Evolutionary conservation across 495 filamentous ascomycete species (phyloP), one percentile per base, ranked within the genome.

Genomic region (Cryomyces minteri): DNA sequence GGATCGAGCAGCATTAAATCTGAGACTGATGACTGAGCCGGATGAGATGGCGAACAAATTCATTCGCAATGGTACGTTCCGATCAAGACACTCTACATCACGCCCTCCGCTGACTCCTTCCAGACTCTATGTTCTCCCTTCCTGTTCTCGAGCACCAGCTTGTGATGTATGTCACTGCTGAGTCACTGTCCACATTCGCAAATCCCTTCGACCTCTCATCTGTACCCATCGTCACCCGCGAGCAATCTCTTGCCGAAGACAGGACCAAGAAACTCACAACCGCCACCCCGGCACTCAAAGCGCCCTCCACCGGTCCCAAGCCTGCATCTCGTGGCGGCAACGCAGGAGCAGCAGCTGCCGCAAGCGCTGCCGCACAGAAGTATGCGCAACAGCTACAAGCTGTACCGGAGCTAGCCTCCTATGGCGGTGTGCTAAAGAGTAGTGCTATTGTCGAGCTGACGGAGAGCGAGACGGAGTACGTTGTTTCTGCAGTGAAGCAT

Each of bases 211-310:
- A 96, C 58, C 74, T 96, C 50, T 77, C 79, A 53, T 77, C 79
- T 45, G 79, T 98, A 45, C 90, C 90, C n/a, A 73, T 94, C 45
- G 90, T 98, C 56, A 88, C 86, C 40, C 80, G 88, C 41, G 90
- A 95, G 61, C 86, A 98, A 68, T 86, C 88, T 36, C 76, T 94
- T 56, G 92, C 92, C n/a, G 88, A 94, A 62, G 90, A 96, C 62
- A 74, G 85, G 50, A 94, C 84, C 31, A 88, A 93, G 73, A 95
- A 96, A 65, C 80, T 94, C 54, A 92, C 84, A 4, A 79, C 81
- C 6, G 80, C 85, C 29, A 88, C 86, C 7, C 88, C 90, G 39
- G 93, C 92, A 7, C 82, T 96, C 66, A 95, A 94, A 64, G 86
- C 87, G 29, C 88, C 92, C 28, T 83, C 81, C 47, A 67, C 83